Percentiles rank a stretch among this genome's conserved stretches.
These are phyloP conservation scores for Plectosphaerella sp. DNA, from an alignment of 2,329 filamentous ascomycete species.

Conservation along the genomic window DNA sequence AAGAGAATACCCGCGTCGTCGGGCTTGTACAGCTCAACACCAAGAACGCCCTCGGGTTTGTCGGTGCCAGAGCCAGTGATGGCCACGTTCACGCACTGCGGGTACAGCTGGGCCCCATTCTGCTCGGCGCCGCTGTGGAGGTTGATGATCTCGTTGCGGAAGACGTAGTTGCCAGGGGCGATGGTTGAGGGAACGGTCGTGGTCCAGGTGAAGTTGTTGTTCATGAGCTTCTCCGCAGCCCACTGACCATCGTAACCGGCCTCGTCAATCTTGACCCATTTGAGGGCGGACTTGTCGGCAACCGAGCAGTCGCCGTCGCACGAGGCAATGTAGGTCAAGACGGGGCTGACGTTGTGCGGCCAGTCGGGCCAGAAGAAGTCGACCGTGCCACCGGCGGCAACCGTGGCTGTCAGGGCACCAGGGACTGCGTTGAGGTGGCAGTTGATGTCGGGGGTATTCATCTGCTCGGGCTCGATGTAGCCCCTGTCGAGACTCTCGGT, in stretches of 20 bases:
- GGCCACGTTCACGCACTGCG: constrained; percentile 44
- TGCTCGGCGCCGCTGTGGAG: constrained; percentile 35
- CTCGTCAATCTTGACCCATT: constrained; percentile 61
- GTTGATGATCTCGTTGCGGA: constrained; percentile 48
- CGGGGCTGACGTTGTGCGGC: constrained; percentile 45
- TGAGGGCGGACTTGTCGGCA: constrained; percentile 46
- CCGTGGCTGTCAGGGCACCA: constrained; percentile 28
- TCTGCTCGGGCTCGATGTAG: constrained; percentile 38
- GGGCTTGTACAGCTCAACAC: constrained; percentile 21
- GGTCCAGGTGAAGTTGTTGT: constrained; percentile 25
- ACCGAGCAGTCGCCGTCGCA: constrained; percentile 52
- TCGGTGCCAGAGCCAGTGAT: constrained; percentile 34
- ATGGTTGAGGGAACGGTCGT: constrained; percentile 26
- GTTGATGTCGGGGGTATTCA: constrained; percentile 35
- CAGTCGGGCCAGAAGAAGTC: constrained; percentile 35
- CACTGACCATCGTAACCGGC: constrained; percentile 38
- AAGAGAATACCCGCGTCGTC: constrained; percentile 25
- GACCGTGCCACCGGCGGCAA: constrained; percentile 33
- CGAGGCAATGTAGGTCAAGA: constrained; percentile 60
- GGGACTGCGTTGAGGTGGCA: constrained; percentile 37
- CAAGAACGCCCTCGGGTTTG: constrained; percentile 23
- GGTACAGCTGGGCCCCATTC: constrained; percentile 47
- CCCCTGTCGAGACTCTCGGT: constrained; percentile 41
- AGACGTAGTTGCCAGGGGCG: constrained; percentile 36
- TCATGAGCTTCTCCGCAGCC: constrained; percentile 35